phyloP scores from a whole-genome alignment of 225 moss, liverwort and hornwort species.

The Anthoceros angustus region DNA sequence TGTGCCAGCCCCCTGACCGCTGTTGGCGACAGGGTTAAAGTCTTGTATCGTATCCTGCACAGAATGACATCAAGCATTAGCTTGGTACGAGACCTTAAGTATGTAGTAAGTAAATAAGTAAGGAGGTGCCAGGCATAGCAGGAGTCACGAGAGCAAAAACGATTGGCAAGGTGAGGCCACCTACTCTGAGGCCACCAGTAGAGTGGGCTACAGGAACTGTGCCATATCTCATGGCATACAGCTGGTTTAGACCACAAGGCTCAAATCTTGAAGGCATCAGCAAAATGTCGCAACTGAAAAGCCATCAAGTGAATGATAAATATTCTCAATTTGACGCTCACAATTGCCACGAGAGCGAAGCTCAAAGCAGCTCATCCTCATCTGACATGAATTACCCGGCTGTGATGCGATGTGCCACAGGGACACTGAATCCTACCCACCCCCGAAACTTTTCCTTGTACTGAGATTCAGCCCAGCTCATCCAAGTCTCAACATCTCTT shows the following conservation, averaged over 20 bases:
- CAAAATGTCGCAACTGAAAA: slow-evolving; percentile 63
- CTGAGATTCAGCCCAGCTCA: slow-evolving; percentile 61
- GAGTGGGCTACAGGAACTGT: slow-evolving; percentile 87
- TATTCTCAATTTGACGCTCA: background rate
- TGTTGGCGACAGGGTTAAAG: slow-evolving; percentile 43
- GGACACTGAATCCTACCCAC: slow-evolving; percentile 91
- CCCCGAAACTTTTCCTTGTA: slow-evolving; percentile 65
- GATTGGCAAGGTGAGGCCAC: background rate
- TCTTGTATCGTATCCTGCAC: slow-evolving; percentile 62
- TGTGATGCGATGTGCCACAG: slow-evolving; percentile 79
- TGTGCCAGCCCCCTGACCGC: slow-evolving; percentile 49
- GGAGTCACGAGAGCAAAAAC: background rate
- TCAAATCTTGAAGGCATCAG: slow-evolving; percentile 97
- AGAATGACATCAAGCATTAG: background rate
- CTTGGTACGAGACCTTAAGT: background rate
- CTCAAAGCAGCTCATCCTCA: background rate
- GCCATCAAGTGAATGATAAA: background rate
- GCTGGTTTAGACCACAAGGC: slow-evolving; percentile 96
- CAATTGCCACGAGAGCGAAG: background rate
- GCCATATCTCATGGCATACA: slow-evolving; percentile 91
- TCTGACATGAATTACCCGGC: slow-evolving; percentile 30
- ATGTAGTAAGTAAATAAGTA: background rate
- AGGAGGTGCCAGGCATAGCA: background rate
- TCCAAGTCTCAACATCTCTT: slow-evolving; percentile 78
- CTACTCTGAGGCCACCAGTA: slow-evolving; percentile 69